phyloP scores from a whole-genome alignment of 495 filamentous ascomycete genomes.

The Penicillium soppii region DNA sequence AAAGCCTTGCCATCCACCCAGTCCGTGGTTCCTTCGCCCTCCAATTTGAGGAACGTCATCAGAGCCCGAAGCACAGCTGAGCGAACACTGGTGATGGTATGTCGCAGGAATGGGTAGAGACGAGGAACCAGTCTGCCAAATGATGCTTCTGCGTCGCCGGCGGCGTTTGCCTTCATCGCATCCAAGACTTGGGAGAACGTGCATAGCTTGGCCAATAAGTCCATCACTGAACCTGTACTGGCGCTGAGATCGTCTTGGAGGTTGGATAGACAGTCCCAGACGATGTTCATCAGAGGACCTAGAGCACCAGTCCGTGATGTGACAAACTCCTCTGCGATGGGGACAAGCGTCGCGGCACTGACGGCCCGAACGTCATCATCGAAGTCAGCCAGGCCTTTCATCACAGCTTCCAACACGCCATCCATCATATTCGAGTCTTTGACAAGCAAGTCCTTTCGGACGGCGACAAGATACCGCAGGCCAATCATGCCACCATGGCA shows the following conservation, averaged over 20 bases:
- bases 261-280: conserved; percentile 96
- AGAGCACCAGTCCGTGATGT: conserved; percentile 74
- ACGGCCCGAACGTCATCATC: conserved; percentile 97
- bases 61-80: conserved; percentile 90
- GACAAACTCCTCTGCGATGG: conserved; percentile 93
- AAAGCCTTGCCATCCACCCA: conserved; percentile 92
- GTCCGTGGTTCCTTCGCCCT: conserved; percentile 76
- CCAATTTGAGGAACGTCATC: conserved; percentile 86
- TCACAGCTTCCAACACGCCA: conserved; percentile 86
- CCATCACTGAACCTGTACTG: conserved; percentile 97
- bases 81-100: conserved; percentile 94
- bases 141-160: conserved; percentile 76
- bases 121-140: conserved; percentile 90
- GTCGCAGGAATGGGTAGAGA: conserved; percentile 92
- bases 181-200: conserved; percentile 89
- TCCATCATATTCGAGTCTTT: conserved; percentile 83
- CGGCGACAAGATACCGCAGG: conserved; percentile 87
- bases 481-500: conserved; percentile 99
- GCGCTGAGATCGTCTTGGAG: conserved; percentile 94
- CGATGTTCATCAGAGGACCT: conserved; percentile 80
- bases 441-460: conserved; percentile 86
- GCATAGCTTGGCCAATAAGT: conserved; percentile 91
- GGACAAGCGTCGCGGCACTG: conserved; percentile 93
- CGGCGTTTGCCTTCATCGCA: conserved; percentile 90
- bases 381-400: conserved; percentile 85